Base-by-base conservation (phyloP, 257 asterid genomes). In the Ilex asprella region DNA sequence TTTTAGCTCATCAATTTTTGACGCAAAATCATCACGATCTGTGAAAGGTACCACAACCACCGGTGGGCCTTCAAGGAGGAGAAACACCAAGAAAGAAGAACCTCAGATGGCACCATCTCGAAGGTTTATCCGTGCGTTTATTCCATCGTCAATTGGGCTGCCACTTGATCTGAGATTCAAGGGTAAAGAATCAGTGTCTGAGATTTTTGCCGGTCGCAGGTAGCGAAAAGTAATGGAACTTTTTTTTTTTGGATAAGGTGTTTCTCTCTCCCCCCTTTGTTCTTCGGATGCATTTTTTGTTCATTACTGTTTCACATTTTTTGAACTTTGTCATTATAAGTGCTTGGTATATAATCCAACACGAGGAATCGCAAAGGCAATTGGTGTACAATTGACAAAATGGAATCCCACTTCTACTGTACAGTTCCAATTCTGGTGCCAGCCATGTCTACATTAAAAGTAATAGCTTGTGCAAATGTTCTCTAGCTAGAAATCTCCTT, bases 141-240 rank as follows among this genome's bases (percentile, higher is more conserved):
- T 84, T 70, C 95, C 89, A 0, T 76, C 95, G 47, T 71, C 90
- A 16, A 67, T 84, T 49, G 78, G 81, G 65, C 72, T 78, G 72
- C 82, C 90, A 1, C 71, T 81, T 83, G 90, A 87, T 72, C 66
- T 80, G 75, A 87, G 76, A 84, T 60, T 85, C 60, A 69, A 74
- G 67, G 66, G 87, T 44, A 80, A 81, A 78, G 76, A 74, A 61
- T 52, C 77, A 16, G 67, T 69, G 54, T 71, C 78, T 31, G 86
- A 81, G 59, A 79, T 51, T 62, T 69, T 73, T 63, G 64, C 69
- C 30, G 71, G 67, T 57, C 71, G 59, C 58, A 70, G 68, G 72
- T 78, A 78, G 76, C 49, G n/a, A 56, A 70, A 52, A 59, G 47
- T 58, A 61, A 56, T 69, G 43, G 63, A 52, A 59, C 55, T 31